A percentile compares a stretch with the other conserved stretches of the same genome.
phyloP scores from a whole-genome alignment of 306 rosid species.

The Abrus pulchellus region DNA sequence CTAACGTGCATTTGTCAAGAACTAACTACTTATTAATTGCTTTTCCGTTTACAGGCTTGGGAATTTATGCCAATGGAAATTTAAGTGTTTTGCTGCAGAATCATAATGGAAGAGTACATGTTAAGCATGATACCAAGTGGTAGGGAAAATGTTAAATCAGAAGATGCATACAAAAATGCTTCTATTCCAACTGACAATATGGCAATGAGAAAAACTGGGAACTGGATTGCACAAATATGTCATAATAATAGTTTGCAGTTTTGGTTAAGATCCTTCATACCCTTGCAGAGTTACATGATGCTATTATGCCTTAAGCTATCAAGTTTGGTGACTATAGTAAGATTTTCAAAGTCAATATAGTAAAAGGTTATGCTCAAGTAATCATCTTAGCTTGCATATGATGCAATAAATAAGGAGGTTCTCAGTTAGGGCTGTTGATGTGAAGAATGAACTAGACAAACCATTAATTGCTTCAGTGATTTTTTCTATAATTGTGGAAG shows the following conservation, averaged over 20 bases:
- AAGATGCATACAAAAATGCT: slow-evolving; percentile 46
- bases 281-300: slow-evolving; percentile 22
- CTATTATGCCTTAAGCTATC: slow-evolving; percentile 27
- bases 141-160: slow-evolving; percentile 2
- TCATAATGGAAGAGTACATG: slow-evolving; percentile 51
- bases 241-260: slow-evolving; percentile 45
- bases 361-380: slow-evolving; percentile 40
- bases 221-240: slow-evolving; percentile 61
- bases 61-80: not conserved
- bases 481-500: slow-evolving; percentile 22
- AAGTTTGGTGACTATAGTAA: slow-evolving; percentile 12
- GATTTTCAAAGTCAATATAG: slow-evolving; percentile 44
- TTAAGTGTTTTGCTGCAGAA: slow-evolving; percentile 45
- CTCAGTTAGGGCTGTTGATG: slow-evolving; percentile 47
- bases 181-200: not conserved
- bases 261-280: slow-evolving; percentile 55
- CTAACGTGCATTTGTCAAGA: too few relatives aligned
- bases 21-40: too few relatives aligned
- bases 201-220: slow-evolving; percentile 38
- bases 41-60: too few relatives aligned
- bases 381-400: not conserved
- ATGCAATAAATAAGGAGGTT: slow-evolving; percentile 23
- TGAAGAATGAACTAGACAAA: slow-evolving; percentile 54
- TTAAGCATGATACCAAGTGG: slow-evolving; percentile 44
- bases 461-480: slow-evolving; percentile 44